Conservation (phyloP, 2,329 filamentous ascomycete species). For the Apiospora marii region DNA sequence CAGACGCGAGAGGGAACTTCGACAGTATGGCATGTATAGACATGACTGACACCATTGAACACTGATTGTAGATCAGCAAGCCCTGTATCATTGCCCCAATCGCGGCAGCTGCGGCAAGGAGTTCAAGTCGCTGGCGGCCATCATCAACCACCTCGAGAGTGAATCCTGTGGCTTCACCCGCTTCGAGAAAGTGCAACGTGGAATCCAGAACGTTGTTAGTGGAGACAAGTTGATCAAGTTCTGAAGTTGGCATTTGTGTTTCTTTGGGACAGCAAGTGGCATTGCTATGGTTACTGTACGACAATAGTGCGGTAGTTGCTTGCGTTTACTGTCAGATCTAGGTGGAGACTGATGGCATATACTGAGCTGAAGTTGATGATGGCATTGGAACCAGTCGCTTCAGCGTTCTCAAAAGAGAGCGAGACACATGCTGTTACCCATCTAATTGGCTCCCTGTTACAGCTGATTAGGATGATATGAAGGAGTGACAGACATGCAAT, state of each 20-base stretch:
- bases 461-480: background rate
- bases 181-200: constrained; percentile 41
- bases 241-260: background rate
- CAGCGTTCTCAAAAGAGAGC: too few relatives aligned
- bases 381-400: background rate
- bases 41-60: constrained; percentile 20
- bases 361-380: background rate
- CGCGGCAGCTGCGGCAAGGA: constrained; percentile 40
- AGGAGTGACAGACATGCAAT: background rate
- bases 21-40: too few relatives aligned
- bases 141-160: constrained; percentile 55
- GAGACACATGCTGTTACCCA: too few relatives aligned
- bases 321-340: background rate
- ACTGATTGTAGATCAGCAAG: constrained; percentile 43
- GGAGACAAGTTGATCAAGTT: constrained; percentile 17
- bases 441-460: too few relatives aligned
- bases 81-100: constrained; percentile 52
- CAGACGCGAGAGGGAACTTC: too few relatives aligned
- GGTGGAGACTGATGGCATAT: too few relatives aligned
- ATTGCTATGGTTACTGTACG: background rate
- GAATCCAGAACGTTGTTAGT: constrained; percentile 9
- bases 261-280: background rate
- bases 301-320: background rate
- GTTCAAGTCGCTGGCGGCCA: constrained; percentile 48
- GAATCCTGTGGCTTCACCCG: constrained; percentile 49